These are phyloP conservation scores for Talaromyces liani DNA, from an alignment of 495 filamentous ascomycete genomes.

Conservation along the genomic window DNA sequence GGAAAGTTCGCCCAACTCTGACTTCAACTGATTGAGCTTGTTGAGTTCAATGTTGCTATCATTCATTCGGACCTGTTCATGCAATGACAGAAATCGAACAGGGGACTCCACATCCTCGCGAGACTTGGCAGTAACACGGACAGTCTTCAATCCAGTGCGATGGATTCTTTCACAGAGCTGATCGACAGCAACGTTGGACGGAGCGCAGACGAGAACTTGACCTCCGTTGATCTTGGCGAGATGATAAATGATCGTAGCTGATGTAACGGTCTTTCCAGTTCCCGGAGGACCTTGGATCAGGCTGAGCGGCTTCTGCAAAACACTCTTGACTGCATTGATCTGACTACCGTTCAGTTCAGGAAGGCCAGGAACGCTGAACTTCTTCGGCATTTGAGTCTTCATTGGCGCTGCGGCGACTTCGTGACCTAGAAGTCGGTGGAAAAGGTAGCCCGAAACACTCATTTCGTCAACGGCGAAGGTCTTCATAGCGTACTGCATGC, in stretches of 20 bases:
- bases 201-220: slow-evolving; percentile 92
- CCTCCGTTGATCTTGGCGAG: slow-evolving; percentile 91
- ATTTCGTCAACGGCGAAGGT: slow-evolving; percentile 97
- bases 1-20: slow-evolving; percentile 82
- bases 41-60: slow-evolving; percentile 89
- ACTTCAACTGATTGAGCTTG: slow-evolving; percentile 88
- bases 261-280: slow-evolving; percentile 99
- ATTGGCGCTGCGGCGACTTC: slow-evolving; percentile 93
- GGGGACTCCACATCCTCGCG: slow-evolving; percentile 97
- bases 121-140: slow-evolving; percentile 97
- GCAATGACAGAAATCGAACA: slow-evolving; percentile 87
- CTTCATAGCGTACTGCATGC: slow-evolving; percentile 99
- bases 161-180: slow-evolving; percentile 98
- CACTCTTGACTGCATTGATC: slow-evolving; percentile 94
- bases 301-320: slow-evolving; percentile 85
- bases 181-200: slow-evolving; percentile 97
- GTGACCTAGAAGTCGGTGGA: slow-evolving; percentile 93
- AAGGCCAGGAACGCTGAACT: slow-evolving; percentile 91
- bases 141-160: slow-evolving; percentile 86
- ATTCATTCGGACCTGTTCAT: slow-evolving; percentile 96
- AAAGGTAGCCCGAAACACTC: slow-evolving; percentile 98
- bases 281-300: slow-evolving; percentile 96
- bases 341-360: slow-evolving; percentile 95
- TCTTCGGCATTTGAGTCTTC: slow-evolving; percentile 94
- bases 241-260: slow-evolving; percentile 97